Evolutionary conservation across 1,139 yeast genomes (phyloP).

Genomic region (Ogataea hybrid): DNA sequence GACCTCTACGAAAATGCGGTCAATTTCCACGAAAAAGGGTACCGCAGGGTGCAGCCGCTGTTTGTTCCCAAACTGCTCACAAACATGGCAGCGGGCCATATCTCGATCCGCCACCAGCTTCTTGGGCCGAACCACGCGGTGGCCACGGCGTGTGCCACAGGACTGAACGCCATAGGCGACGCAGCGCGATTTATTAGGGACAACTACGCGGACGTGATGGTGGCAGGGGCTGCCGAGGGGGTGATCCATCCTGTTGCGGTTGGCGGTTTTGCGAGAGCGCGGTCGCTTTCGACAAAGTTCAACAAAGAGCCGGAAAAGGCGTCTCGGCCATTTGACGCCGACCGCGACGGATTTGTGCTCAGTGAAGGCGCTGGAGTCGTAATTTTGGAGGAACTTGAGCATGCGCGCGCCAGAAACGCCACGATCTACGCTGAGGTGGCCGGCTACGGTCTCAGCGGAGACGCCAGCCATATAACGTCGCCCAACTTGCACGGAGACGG

Average conservation of each 20-base stretch:
- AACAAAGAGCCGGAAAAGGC: slow-evolving; percentile 64
- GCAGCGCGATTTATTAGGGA: slow-evolving; percentile 76
- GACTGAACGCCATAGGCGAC: slow-evolving; percentile 91
- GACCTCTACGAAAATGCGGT: slow-evolving; percentile 66
- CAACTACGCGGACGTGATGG: slow-evolving; percentile 82
- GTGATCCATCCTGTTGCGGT: slow-evolving; percentile 83
- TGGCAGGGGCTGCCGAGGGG: slow-evolving; percentile 93
- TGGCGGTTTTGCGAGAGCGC: slow-evolving; percentile 90
- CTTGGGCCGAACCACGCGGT: slow-evolving; percentile 88
- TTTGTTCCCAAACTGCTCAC: slow-evolving; percentile 80
- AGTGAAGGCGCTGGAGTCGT: slow-evolving; percentile 92
- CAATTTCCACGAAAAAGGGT: slow-evolving; percentile 51
- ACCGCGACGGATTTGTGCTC: slow-evolving; percentile 83
- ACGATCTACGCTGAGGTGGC: slow-evolving; percentile 74
- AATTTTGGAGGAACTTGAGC: slow-evolving; percentile 72
- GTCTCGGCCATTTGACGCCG: slow-evolving; percentile 83
- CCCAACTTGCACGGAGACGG: slow-evolving; percentile 85
- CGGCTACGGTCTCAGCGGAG: slow-evolving; percentile 92
- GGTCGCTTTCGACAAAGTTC: slow-evolving; percentile 66
- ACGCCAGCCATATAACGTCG: slow-evolving; percentile 91
- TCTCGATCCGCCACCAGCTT: slow-evolving; percentile 73
- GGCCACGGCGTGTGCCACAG: slow-evolving; percentile 97
- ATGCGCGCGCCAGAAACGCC: slow-evolving; percentile 64
- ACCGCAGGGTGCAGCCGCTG: slow-evolving; percentile 75
- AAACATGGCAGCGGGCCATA: slow-evolving; percentile 95